Conservation (phyloP, 768 basidiomycete species). For the Tricholoma hemisulphureum region DNA sequence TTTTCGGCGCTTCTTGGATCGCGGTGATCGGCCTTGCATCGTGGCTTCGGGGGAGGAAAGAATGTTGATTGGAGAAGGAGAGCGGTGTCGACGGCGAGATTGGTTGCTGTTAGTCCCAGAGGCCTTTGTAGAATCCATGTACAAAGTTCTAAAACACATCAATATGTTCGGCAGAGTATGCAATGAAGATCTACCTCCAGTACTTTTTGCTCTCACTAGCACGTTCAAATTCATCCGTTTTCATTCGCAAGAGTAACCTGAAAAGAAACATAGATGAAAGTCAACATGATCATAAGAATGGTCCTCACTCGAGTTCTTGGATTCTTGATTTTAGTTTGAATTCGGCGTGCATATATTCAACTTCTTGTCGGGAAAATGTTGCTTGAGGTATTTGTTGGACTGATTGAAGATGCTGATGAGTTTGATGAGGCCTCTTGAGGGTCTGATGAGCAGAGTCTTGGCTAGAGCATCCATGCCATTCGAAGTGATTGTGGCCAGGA, state of each 20-base stretch:
- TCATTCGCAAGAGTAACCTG: background rate
- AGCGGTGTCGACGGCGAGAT: too few species aligned
- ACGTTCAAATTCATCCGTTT: background rate
- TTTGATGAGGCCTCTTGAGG: background rate
- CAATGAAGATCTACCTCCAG: background rate
- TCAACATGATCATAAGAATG: background rate
- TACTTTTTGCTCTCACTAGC: background rate
- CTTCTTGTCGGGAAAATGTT: background rate
- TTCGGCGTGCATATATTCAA: background rate
- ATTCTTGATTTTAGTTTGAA: background rate
- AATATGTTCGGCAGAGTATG: background rate
- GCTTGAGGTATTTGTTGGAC: background rate
- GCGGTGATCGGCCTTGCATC: background rate
- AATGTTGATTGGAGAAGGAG: background rate
- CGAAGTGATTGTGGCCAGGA: background rate
- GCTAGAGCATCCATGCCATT: background rate
- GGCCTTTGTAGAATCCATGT: too few species aligned
- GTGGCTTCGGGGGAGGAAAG: background rate
- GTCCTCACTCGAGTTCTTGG: background rate
- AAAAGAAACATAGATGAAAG: background rate
- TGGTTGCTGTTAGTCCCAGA: too few species aligned
- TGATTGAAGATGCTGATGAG: background rate
- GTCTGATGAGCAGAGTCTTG: background rate
- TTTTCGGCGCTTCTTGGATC: background rate
- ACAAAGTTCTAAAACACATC: background rate